A percentile compares a stretch with the other conserved stretches of the same genome.
Evolutionary conservation across 1,139 yeast species (phyloP).

Genomic region (Suzukiozyma palmioleophila): DNA sequence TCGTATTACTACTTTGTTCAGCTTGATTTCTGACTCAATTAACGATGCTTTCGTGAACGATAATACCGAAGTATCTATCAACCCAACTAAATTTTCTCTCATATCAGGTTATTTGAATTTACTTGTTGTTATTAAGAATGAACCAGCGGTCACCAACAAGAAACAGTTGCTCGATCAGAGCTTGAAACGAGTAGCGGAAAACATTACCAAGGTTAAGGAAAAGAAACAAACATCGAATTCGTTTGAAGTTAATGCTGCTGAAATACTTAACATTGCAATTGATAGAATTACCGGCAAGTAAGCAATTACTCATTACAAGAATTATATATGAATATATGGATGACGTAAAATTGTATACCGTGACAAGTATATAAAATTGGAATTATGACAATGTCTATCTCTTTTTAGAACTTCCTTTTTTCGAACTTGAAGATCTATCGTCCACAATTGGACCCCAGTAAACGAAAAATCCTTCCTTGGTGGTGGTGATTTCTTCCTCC

Average conservation of each 20-base stretch:
- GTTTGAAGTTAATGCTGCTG: constrained; percentile 32
- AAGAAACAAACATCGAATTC: constrained; percentile 13
- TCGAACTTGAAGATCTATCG: constrained; percentile 32
- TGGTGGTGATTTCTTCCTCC: constrained; percentile 91
- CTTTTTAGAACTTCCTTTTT: constrained; percentile 10
- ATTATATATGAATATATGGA: no score
- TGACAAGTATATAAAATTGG: constrained; percentile 1
- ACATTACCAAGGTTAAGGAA: constrained; percentile 13
- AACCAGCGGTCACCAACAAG: constrained; percentile 16
- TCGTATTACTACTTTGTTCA: constrained; percentile 36
- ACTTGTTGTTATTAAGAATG: constrained; percentile 38
- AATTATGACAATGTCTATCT: constrained; percentile 1
- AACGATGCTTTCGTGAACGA: constrained; percentile 25
- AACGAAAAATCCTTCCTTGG: constrained; percentile 94
- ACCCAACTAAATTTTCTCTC: constrained; percentile 32
- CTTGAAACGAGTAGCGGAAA: constrained; percentile 12
- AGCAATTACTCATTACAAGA: not conserved
- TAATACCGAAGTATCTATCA: constrained; percentile 13
- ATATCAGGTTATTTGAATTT: constrained; percentile 54
- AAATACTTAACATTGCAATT: constrained; percentile 35
- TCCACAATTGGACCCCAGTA: constrained; percentile 91
- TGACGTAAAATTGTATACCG: no score
- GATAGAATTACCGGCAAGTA: constrained; percentile 24
- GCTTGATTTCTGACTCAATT: constrained; percentile 30
- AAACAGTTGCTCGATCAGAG: constrained; percentile 19